Evolutionary conservation across 164 flowering plant genomes (phyloP).

Genomic region (Liquidambar formosana): DNA sequence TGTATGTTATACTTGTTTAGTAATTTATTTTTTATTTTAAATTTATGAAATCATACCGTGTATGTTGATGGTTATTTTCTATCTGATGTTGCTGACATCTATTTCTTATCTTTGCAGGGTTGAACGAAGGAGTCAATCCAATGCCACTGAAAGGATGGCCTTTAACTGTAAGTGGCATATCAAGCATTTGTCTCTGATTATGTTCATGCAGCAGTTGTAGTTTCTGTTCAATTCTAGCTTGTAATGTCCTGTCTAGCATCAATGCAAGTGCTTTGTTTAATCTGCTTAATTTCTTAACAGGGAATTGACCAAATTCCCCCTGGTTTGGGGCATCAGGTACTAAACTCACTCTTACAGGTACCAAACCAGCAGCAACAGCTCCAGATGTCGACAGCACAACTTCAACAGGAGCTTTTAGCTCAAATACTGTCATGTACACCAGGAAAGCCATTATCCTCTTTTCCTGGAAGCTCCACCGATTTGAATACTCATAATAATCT

Average conservation of each 20-base stretch:
- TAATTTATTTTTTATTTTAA: too few species aligned
- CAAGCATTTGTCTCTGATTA: neutral
- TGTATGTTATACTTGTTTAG: too few species aligned
- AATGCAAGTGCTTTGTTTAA: neutral
- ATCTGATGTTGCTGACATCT: neutral
- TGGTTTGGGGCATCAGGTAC: neutral
- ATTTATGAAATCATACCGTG: too few species aligned
- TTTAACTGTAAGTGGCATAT: slow-evolving; percentile 6
- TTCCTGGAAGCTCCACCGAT: neutral
- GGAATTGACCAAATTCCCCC: slow-evolving; percentile 1
- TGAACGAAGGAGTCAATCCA: slow-evolving; percentile 7
- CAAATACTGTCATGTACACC: neutral
- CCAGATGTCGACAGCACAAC: slow-evolving; percentile 5
- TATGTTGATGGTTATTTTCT: too few species aligned
- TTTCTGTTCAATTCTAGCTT: neutral
- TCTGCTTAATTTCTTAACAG: neutral
- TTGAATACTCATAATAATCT: neutral
- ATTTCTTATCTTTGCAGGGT: slow-evolving; percentile 5
- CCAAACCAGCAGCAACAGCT: slow-evolving; percentile 5
- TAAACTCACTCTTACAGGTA: slow-evolving; percentile 8
- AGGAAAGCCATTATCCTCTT: neutral
- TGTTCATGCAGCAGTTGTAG: neutral
- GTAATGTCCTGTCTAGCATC: neutral
- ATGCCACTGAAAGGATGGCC: slow-evolving; percentile 5
- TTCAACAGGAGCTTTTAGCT: neutral